Conservation (phyloP, 2,329 filamentous ascomycete species). For the Metarhizium anisopliae region DNA sequence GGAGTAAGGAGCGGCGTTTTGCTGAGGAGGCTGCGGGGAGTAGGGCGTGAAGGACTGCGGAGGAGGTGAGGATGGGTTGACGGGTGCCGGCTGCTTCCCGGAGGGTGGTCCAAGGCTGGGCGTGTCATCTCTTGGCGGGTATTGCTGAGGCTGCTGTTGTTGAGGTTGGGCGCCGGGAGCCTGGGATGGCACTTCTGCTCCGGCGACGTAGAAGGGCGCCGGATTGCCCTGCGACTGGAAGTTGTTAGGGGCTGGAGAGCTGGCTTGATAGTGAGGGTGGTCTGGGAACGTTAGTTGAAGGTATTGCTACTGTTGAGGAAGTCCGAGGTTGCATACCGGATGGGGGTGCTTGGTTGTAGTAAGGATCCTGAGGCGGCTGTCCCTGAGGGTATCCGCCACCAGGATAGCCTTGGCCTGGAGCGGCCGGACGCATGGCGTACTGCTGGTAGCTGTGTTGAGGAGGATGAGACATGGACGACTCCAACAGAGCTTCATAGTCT, state of each 20-base stretch:
- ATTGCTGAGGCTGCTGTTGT: constrained; percentile 29
- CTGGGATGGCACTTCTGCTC: constrained; percentile 41
- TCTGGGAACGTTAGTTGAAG: constrained; percentile 24
- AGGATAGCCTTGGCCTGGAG: constrained; percentile 36
- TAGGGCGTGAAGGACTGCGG: constrained; percentile 36
- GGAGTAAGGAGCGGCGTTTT: constrained; percentile 27
- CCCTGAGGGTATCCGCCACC: constrained; percentile 32
- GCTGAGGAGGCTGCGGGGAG: constrained; percentile 20
- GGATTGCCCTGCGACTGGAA: constrained; percentile 21
- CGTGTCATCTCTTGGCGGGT: constrained; percentile 43
- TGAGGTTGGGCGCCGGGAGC: constrained; percentile 25
- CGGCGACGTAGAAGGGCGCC: constrained; percentile 59
- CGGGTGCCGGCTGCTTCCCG: constrained; percentile 10
- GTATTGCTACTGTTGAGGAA: background rate
- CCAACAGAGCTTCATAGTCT: constrained; percentile 92
- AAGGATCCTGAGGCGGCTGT: constrained; percentile 46
- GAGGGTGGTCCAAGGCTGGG: constrained; percentile 28
- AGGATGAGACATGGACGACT: constrained; percentile 95
- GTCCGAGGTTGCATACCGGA: constrained; percentile 12
- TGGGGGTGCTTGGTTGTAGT: constrained; percentile 54
- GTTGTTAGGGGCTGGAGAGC: constrained; percentile 37
- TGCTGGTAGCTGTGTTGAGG: constrained; percentile 70
- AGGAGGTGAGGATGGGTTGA: constrained; percentile 42
- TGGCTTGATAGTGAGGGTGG: constrained; percentile 36
- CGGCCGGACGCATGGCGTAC: constrained; percentile 46